Base-by-base conservation (phyloP, 2,329 filamentous ascomycete genomes). In the Colletotrichum tropicicola region DNA sequence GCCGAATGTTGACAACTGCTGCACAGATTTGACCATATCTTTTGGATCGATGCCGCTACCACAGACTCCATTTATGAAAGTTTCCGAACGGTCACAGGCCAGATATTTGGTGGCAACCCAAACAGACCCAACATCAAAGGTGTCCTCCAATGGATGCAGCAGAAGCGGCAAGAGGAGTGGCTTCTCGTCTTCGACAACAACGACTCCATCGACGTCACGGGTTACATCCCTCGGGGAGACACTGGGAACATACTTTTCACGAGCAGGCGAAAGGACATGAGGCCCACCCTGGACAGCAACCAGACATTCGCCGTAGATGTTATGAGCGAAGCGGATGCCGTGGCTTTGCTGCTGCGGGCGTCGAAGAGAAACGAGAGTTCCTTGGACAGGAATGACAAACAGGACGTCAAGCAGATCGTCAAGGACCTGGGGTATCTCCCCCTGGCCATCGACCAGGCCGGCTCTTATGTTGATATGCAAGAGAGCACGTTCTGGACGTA, bases 161-260 rank as follows among this genome's bases (percentile, higher is more conserved):
- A 59, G 12, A 10, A 35, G 0, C 59, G 59, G 3, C 12, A 56
- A 5, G 68, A 69, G 2, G 69, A 73, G 6, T 76, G 74, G 74
- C 68, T 77, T 2, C 68, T 77, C 2, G 59, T 77, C 0, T 70
- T 75, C n/a, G 75, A 77, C 56, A 72, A 77, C n/a, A 70, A 70
- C 37, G 51, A 55, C 35, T 59, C 41, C 9, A 67, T 51, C 1
- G 65, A 71, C n/a, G 15, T 72, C 4, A 44, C 45, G 25, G 35
- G 23, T 0, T 67, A 55, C 15, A 7, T 73, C 2, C 75, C 74
- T 0, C 48, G 37, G 0, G 60, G 70, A 2, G 53, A 65, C 6
- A 69, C 55, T 0, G 75, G 74, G 0, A 74, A 73, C 43, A 66
- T 76, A 0, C 57, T 77, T 12, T 76, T 75, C 60, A 77, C 73